These are phyloP conservation scores for Strigomonas culicis DNA, from an alignment of 208 protist genomes.

Conservation along the genomic window DNA sequence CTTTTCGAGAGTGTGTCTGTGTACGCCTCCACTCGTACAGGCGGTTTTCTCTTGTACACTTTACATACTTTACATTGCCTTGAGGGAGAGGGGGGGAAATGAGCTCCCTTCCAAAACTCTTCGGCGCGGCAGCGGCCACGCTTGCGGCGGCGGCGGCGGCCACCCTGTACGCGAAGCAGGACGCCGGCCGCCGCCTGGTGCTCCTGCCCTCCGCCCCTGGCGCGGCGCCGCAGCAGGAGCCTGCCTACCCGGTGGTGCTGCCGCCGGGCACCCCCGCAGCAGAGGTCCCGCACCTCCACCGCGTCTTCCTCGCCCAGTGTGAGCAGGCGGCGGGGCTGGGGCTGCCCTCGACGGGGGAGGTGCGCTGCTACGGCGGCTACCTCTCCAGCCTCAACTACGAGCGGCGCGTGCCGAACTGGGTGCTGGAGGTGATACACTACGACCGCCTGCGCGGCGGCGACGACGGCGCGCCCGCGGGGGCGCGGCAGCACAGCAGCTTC, in stretches of 20 bases:
- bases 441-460: constrained; percentile 15
- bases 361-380: constrained; percentile 73
- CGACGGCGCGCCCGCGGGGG: constrained; percentile 14
- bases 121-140: background rate
- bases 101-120: background rate
- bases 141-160: background rate
- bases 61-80: background rate
- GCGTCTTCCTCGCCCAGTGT: constrained; percentile 30
- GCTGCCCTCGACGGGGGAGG: constrained; percentile 38
- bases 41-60: background rate
- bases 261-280: constrained; percentile 19
- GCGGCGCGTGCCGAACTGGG: constrained; percentile 75
- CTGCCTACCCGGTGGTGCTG: constrained; percentile 26
- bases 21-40: background rate
- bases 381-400: constrained; percentile 78
- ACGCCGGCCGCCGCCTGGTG: constrained; percentile 15
- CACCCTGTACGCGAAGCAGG: background rate
- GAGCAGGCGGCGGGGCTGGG: constrained; percentile 30
- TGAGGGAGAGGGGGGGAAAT: background rate
- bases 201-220: constrained; percentile 9
- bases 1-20: background rate
- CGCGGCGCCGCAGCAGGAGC: background rate
- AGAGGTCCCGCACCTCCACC: constrained; percentile 7
- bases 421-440: constrained; percentile 59
- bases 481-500: constrained; percentile 50